A percentile compares a stretch with the other conserved stretches of the same genome.
Evolutionary conservation across 2,329 filamentous ascomycete genomes (phyloP).

Genomic region (Claviceps africana): DNA sequence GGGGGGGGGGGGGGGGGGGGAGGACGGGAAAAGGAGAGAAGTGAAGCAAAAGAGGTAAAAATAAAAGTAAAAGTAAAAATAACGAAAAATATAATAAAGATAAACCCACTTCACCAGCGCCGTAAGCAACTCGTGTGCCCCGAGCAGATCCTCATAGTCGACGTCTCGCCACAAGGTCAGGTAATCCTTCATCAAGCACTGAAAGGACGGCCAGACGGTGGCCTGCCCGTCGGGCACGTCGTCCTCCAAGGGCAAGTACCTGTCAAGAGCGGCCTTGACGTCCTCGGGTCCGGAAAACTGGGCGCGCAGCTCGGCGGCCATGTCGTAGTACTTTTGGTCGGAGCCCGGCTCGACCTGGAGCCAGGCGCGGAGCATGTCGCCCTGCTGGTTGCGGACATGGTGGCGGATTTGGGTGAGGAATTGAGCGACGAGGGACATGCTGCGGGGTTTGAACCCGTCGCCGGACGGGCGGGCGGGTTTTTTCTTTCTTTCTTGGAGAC

Average conservation of each 20-base stretch:
- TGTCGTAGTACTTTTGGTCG: conserved; percentile 49
- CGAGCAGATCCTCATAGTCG: conserved; percentile 58
- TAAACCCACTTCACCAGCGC: conserved; percentile 53
- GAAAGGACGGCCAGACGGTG: conserved; percentile 61
- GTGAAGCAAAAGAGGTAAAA: background rate
- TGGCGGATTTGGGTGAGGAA: conserved; percentile 52
- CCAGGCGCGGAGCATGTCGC: conserved; percentile 51
- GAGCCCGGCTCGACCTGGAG: conserved; percentile 63
- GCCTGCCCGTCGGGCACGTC: conserved; percentile 49
- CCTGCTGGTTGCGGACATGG: conserved; percentile 46
- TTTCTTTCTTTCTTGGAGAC: too few relatives aligned
- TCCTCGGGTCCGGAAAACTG: conserved; percentile 36
- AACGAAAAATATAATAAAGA: conserved; percentile 12
- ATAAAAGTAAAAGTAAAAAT: background rate
- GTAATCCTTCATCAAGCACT: conserved; percentile 69
- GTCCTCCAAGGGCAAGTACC: conserved; percentile 49
- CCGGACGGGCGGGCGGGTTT: too few relatives aligned
- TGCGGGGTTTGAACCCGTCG: background rate
- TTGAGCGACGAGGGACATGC: conserved; percentile 50
- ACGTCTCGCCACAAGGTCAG: conserved; percentile 70
- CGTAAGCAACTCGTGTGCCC: conserved; percentile 62
- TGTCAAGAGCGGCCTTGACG: conserved; percentile 50
- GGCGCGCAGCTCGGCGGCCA: conserved; percentile 52
- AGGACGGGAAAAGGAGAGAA: background rate
- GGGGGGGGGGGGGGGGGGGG: background rate